Base-by-base conservation (phyloP, 208 protist species). In the Crithidia bombi region DNA sequence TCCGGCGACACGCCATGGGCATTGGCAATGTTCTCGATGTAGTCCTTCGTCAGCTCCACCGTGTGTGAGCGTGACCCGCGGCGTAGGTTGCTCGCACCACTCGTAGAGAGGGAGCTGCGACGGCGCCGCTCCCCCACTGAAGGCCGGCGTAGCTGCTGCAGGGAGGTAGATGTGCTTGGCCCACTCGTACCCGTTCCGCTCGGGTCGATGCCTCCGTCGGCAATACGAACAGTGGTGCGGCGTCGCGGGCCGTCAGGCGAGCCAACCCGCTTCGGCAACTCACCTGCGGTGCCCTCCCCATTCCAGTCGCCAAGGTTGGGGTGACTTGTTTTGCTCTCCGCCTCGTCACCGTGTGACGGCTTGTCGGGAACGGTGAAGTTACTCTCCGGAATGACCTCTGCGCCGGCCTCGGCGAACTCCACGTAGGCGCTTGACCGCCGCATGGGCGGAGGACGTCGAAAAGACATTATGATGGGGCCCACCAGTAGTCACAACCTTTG, bases 31-130 rank as follows among this genome's bases (percentile, higher is more conserved):
- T 49, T 57, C 64, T 88, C 47, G 35, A 91, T 26, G 43, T 91
- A 83, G 26, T 84, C 71, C 61, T 82, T 77, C 11, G 81, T 82
- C n/a, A 87, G 72, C 57, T 82, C 80, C 32, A 88, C 52, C 65
- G 56, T 69, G 61, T 58, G 51, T n/a, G 50, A n/a, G 7, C 49
- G 65, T 7, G 65, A 71, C 15, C 41, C 41, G 51, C 73, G 73
- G 17, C 61, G 64, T 14, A 64, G 41, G 47, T 49, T 44, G 5
- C 38, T 49, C 14, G 49, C 35, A n/a, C 47, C 47, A 44, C 63
- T 71, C 55, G 44, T 26, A 15, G 70, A 66, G 36, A 72, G 54
- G 56, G 68, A 71, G 23, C 62, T 30, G 15, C 76, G 65, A 17
- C 61, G 65, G 30, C 57, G 38, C 11, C 57, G 49, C 33, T 74